Conservation (phyloP, 805 yeast species). For the Wickerhamiella spandovensis region DNA sequence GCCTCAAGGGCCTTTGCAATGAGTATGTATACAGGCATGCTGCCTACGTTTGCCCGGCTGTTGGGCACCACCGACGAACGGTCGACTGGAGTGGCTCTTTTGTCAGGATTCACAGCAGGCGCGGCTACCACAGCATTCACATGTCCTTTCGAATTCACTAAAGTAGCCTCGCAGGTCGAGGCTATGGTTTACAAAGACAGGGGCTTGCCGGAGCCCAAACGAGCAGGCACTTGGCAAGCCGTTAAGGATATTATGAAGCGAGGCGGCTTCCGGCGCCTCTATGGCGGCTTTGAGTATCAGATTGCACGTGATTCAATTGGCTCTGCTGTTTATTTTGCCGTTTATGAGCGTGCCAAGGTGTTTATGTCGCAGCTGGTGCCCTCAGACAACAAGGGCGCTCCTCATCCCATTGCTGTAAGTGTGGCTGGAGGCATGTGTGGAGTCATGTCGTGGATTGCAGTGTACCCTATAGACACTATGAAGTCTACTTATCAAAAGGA, state of each 20-base stretch:
- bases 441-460: slow-evolving; percentile 54
- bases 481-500: slow-evolving; percentile 68
- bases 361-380: slow-evolving; percentile 24
- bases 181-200: slow-evolving; percentile 27
- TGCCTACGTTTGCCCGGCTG: slow-evolving; percentile 10
- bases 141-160: slow-evolving; percentile 78
- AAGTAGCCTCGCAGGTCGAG: slow-evolving; percentile 64
- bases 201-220: slow-evolving; percentile 11
- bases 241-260: slow-evolving; percentile 40
- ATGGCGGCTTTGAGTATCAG: slow-evolving; percentile 62
- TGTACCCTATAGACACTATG: slow-evolving; percentile 72
- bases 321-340: slow-evolving; percentile 58
- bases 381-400: slow-evolving; percentile 16
- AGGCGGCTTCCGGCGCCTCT: slow-evolving; percentile 52
- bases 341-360: slow-evolving; percentile 61
- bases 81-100: slow-evolving; percentile 17
- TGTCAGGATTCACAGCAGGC: slow-evolving; percentile 58
- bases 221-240: slow-evolving; percentile 30
- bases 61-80: slow-evolving; percentile 11
- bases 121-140: slow-evolving; percentile 37
- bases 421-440: slow-evolving; percentile 75
- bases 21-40: slow-evolving; percentile 15
- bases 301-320: slow-evolving; percentile 55
- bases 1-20: slow-evolving; percentile 19
- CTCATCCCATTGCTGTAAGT: slow-evolving; percentile 36